Percentiles rank a stretch among this genome's conserved stretches.
These are phyloP conservation scores for Ceratocystis papillata DNA, from an alignment of 2,329 filamentous ascomycete species.

Conservation along the genomic window DNA sequence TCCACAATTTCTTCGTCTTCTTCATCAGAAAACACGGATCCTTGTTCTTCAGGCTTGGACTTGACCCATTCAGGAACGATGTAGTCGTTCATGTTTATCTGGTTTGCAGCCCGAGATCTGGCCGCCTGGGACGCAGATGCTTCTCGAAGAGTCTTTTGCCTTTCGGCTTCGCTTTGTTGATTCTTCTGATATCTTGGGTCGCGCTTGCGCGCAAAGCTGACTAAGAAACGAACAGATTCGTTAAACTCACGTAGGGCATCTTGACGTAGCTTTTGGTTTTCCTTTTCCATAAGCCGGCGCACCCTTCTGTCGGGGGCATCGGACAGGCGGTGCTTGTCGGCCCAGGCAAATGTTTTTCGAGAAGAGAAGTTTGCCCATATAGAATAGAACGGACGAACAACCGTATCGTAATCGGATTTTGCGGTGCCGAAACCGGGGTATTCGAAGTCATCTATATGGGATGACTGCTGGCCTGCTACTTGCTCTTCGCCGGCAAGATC, in stretches of 20 bases:
- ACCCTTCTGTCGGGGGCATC: slow-evolving; percentile 80
- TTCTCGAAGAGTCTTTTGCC: slow-evolving; percentile 65
- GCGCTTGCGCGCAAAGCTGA: slow-evolving; percentile 80
- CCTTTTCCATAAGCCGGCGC: slow-evolving; percentile 83
- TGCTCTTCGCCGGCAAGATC: slow-evolving; percentile 68
- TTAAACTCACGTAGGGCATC: slow-evolving; percentile 82
- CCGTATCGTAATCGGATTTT: slow-evolving; percentile 62
- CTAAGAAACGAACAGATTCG: slow-evolving; percentile 74
- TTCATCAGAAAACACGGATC: slow-evolving; percentile 34
- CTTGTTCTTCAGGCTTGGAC: slow-evolving; percentile 51
- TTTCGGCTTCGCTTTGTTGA: slow-evolving; percentile 65
- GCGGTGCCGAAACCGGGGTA: slow-evolving; percentile 78
- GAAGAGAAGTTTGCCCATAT: slow-evolving; percentile 75
- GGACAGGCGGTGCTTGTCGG: slow-evolving; percentile 68
- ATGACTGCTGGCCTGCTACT: slow-evolving; percentile 32
- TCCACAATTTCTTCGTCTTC: slow-evolving; percentile 44
- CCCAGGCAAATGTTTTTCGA: slow-evolving; percentile 78
- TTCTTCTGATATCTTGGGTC: slow-evolving; percentile 77
- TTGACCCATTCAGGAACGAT: slow-evolving; percentile 34
- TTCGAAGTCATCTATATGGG: slow-evolving; percentile 45
- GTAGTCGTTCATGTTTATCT: slow-evolving; percentile 51
- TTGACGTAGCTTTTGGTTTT: slow-evolving; percentile 76
- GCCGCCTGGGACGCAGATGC: slow-evolving; percentile 76
- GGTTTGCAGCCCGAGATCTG: slow-evolving; percentile 67
- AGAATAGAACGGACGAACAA: slow-evolving; percentile 71